Base-by-base conservation (phyloP, 306 rosid genomes). In the Abrus precatorius region DNA sequence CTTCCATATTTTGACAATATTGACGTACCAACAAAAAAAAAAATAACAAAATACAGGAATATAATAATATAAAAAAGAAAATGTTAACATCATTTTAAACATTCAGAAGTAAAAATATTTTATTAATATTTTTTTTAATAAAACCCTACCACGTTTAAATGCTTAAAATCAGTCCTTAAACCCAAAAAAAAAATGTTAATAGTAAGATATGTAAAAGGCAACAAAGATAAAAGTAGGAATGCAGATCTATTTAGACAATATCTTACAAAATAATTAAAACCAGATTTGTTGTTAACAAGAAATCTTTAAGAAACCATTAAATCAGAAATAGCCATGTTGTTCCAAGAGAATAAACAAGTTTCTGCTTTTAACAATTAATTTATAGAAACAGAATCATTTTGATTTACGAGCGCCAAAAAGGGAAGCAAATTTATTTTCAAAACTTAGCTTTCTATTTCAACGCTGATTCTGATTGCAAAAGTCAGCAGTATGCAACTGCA, bases 401-500 rank as follows among this genome's bases (percentile, higher is more conserved):
- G 28, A 29, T 40, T 52, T 7, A 38, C 43, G 13, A 55, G 28
- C 6, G 6, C 41, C 11, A 13, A 12, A 73, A 54, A 6, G 3
- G 4, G 0, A 55, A 38, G 59, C 7, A 55, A 53, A 55, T 5
- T 28, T 20, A 41, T 45, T 65, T 14, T 30, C n/a, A 2, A 10
- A 12, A 28, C 13, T 72, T 40, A 33, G 10, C 38, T 44, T 32
- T 66, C 55, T 2, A 29, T 60, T 9, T 32, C 28, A 1, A 36
- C 1, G 14, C n/a, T 55, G 45, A 81, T 57, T 79, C 45, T 78
- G 20, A 64, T 49, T n/a, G 7, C 14, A 7, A 40, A 67, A 9
- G 12, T 63, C 3, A 14, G 50, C 2, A 7, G 5, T 44, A 6
- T 20, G 20, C 20, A 20, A 20, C 20, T 34, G 64, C 7, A 34